These are phyloP conservation scores for Suillus luteus DNA, from an alignment of 768 basidiomycete genomes.

Conservation along the genomic window DNA sequence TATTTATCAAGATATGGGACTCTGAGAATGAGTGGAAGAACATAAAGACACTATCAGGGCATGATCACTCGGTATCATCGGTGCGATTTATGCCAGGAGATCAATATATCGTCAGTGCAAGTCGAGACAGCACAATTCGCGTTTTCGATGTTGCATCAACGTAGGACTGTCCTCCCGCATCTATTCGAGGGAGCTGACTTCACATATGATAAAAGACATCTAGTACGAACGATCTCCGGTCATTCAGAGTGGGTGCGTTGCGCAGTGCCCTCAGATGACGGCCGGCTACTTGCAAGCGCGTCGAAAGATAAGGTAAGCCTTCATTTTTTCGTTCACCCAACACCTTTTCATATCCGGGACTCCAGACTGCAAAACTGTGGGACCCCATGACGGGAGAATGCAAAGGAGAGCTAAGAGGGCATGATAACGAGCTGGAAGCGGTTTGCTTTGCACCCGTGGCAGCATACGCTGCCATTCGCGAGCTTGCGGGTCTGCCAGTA, in stretches of 20 bases:
- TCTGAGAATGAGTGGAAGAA: slow-evolving; percentile 89
- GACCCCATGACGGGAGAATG: slow-evolving; percentile 72
- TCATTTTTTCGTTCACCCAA: slow-evolving; percentile 2
- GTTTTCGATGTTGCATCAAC: slow-evolving; percentile 87
- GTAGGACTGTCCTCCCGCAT: slow-evolving; percentile 38
- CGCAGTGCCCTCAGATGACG: slow-evolving; percentile 67
- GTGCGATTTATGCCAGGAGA: slow-evolving; percentile 86
- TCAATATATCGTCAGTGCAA: slow-evolving; percentile 81
- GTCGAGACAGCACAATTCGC: slow-evolving; percentile 83
- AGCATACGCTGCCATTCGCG: slow-evolving; percentile 76
- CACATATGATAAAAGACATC: slow-evolving; percentile 50
- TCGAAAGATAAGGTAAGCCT: slow-evolving; percentile 82
- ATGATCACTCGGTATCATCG: slow-evolving; percentile 89
- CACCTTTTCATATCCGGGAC: not conserved
- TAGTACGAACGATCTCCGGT: slow-evolving; percentile 71
- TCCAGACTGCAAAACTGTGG: slow-evolving; percentile 76
- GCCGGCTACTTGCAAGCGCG: slow-evolving; percentile 72
- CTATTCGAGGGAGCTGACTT: slow-evolving; percentile 14
- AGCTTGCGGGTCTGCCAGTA: slow-evolving; percentile 73
- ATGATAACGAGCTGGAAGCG: slow-evolving; percentile 84
- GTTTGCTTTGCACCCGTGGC: slow-evolving; percentile 77
- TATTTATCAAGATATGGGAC: slow-evolving; percentile 94
- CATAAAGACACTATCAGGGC: slow-evolving; percentile 81
- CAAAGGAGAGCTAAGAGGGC: slow-evolving; percentile 83
- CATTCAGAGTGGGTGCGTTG: slow-evolving; percentile 88